Evolutionary conservation across 2,329 filamentous ascomycete genomes (phyloP), one percentile per base, ranked within the genome.

Genomic region (Orbilia ellipsospora): DNA sequence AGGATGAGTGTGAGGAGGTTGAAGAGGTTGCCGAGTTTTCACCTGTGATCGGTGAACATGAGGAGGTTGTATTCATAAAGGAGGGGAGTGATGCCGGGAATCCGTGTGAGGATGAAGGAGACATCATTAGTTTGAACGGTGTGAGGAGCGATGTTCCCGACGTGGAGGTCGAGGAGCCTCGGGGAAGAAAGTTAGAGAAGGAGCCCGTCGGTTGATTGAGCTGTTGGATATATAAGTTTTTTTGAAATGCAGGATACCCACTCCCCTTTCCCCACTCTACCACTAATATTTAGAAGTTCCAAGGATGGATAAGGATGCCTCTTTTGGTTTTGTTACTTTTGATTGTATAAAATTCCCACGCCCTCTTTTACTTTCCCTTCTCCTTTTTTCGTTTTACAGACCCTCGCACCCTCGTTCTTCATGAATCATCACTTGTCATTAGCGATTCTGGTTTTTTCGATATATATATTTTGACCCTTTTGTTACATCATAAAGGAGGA

Each of bases 1-100:
- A 90, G 78, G 88, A 88, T 77, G 88, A 89, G 40, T 88, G 90
- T 77, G 86, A 87, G 13, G 82, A 83, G 50, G 82, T 79, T 1
- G 81, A 81, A 64, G 81, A 81, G 63, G 81, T 81, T 12, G 77
- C 70, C 12, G 79, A 80, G 59, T 80, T 80, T 68, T 74, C 72
- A 20, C 72, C 72, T 2, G 48, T 76, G 6, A 61, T 79, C 16
- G 77, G 78, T 6, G 78, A 78, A 12, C 75, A 76, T 15, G 78
- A 79, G 54, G 28, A 77, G 18, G 59, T 70, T n/a, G 54, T 74
- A 20, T 74, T 74, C 59, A 60, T 76, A 1, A 65, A 70, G 48
- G 64, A 76, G 52, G 64, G 72, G 16, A 76, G 72, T 18, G 72
- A 76, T 60, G 45, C 55, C 2, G 70, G 70, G 28, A 73, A 76